Base-by-base conservation (phyloP, 805 yeast genomes). In the Saccharomycopsis lassenensis region DNA sequence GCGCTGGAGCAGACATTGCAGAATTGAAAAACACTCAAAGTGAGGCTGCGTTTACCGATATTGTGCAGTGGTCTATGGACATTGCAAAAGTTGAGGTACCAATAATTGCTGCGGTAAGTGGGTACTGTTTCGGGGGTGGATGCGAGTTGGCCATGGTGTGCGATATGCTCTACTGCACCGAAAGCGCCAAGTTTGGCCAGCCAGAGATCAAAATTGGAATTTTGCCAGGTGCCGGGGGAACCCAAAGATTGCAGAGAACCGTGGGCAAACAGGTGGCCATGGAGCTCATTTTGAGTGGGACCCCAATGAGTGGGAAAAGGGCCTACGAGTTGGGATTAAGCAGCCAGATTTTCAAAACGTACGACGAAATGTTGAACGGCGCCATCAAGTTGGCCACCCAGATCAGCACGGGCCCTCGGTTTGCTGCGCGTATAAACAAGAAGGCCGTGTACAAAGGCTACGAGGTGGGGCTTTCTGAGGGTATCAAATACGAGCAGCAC, bases 1-100 rank as follows among this genome's bases (percentile, higher is more conserved):
- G 74, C 8, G 72, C 74, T 6, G 74, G 74, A 12, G 74, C 74
- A 8, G 74, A 69, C 46, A 69, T 69, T 53, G 65, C 66, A 50
- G 69, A 67, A 49, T 66, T 69, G 71, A 51, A 57, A 44, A 50
- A 58, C 1, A 54, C 58, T 24, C 59, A 62, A 54, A 52, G 32
- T 41, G 43, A 24, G 54, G 18, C 33, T 18, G 18, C 24, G 5
- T 7, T 5, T 17, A 15, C 5, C 16, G 8, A 11, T 58, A 43
- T 62, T 58, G 29, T 34, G 4, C 8, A 19, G n/a, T 39, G 43
- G 43, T 30, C 43, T 69, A 48, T 58, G 16, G 56, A 58, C 26
- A 51, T 66, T 22, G 50, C 58, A 12, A 39, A 44, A 18, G 51
- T 61, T 43, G 53, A 55, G 40, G 63, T 67, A 51, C 76, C 76